phyloP scores from a whole-genome alignment of 2,329 filamentous ascomycete genomes.

The Cercospora sesami region DNA sequence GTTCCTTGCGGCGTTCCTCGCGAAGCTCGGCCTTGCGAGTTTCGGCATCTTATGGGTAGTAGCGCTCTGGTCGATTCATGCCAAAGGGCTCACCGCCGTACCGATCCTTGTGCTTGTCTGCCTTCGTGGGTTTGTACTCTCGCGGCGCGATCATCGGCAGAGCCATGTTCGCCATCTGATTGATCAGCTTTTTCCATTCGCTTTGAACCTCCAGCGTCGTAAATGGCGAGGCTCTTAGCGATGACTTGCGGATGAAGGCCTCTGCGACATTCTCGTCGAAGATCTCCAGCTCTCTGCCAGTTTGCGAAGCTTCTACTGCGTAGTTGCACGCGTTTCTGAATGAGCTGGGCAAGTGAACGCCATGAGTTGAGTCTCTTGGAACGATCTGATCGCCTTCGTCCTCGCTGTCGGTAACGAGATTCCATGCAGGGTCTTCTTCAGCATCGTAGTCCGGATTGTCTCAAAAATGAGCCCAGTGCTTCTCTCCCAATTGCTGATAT shows the following conservation, averaged over 20 bases:
- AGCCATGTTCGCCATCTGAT: constrained; percentile 4
- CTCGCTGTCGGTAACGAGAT: too few relatives aligned
- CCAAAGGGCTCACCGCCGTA: neutral
- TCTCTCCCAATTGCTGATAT: neutral
- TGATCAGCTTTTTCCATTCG: constrained; percentile 11
- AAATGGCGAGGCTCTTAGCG: neutral
- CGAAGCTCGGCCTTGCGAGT: too few relatives aligned
- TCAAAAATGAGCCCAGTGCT: neutral
- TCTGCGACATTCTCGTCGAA: constrained; percentile 7
- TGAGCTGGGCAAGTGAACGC: neutral
- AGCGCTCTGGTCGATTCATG: neutral
- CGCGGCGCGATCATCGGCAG: neutral
- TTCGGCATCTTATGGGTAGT: too few relatives aligned
- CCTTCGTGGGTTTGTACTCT: neutral
- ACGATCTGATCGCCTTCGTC: too few relatives aligned
- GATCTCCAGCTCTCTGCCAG: constrained; percentile 3
- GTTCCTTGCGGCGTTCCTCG: too few relatives aligned
- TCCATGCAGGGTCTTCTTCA: neutral
- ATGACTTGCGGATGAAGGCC: neutral
- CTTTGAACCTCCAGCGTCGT: neutral
- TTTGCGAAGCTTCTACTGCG: neutral
- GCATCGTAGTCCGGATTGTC: neutral
- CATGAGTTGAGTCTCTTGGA: neutral
- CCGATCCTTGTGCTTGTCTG: neutral
- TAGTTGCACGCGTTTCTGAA: constrained; percentile 10